Conservation (phyloP, 331 rosid species). For the Phaseolus coccineus region DNA sequence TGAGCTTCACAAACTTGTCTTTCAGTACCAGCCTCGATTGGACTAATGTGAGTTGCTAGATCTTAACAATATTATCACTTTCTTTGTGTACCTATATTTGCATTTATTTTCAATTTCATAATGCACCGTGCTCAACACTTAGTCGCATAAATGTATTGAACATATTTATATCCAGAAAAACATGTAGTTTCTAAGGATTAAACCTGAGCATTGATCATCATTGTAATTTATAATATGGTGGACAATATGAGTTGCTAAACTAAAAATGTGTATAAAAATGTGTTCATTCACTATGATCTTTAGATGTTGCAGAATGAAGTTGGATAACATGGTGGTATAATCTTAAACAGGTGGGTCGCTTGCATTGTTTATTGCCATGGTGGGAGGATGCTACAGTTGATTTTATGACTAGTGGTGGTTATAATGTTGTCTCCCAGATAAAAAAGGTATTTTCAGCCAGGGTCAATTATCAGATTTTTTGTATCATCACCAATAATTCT, state of each 20-base stretch:
- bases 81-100: not conserved
- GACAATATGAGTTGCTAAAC: too few species aligned
- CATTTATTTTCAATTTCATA: constrained; percentile 26
- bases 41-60: constrained; percentile 68
- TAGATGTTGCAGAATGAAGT: constrained; percentile 34
- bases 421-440: constrained; percentile 68
- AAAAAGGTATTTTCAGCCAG: constrained; percentile 53
- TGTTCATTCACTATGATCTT: constrained; percentile 3
- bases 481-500: too few species aligned
- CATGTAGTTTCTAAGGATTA: too few species aligned
- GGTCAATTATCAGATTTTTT: too few species aligned
- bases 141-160: too few species aligned
- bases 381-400: constrained; percentile 86
- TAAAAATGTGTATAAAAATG: too few species aligned
- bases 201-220: too few species aligned
- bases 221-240: too few species aligned
- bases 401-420: constrained; percentile 90
- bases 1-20: constrained; percentile 62
- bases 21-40: constrained; percentile 71
- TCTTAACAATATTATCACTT: not conserved
- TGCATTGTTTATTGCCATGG: constrained; percentile 90
- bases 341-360: constrained; percentile 74
- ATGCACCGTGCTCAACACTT: not conserved
- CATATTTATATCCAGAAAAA: too few species aligned
- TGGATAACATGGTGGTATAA: constrained; percentile 37